A percentile compares a stretch with the other conserved stretches of the same genome.
phyloP scores from a whole-genome alignment of 2,329 filamentous ascomycete genomes.

The Mollisia scopiformis region DNA sequence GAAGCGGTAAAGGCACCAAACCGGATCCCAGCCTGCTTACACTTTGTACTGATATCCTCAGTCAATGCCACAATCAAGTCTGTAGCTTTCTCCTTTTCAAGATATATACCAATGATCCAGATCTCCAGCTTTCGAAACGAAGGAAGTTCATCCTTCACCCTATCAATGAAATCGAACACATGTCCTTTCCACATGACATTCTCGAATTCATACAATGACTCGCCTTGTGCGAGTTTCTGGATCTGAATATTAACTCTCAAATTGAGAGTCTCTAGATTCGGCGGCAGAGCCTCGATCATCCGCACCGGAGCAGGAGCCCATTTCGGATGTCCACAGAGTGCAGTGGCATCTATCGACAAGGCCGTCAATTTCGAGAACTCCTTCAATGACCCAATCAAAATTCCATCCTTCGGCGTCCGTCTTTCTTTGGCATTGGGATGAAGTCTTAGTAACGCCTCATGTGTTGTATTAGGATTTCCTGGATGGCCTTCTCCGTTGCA shows the following conservation, averaged over 20 bases:
- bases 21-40: neutral
- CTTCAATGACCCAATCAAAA: conserved; percentile 17
- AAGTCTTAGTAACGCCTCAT: neutral
- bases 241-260: neutral
- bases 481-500: neutral
- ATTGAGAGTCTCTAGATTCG: conserved; percentile 6
- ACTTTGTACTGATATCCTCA: conserved; percentile 2
- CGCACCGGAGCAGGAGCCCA: conserved; percentile 6
- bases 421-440: neutral
- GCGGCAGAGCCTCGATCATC: conserved; percentile 11
- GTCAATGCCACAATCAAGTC: neutral
- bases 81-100: neutral
- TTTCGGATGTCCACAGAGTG: conserved; percentile 16
- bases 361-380: conserved; percentile 7
- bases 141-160: neutral
- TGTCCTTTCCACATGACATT: conserved; percentile 7
- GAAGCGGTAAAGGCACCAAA: neutral
- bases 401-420: neutral
- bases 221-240: neutral
- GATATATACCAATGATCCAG: neutral
- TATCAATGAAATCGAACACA: neutral
- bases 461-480: conserved; percentile 2
- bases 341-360: conserved; percentile 16
- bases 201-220: neutral
- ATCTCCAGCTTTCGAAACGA: neutral